Evolutionary conservation across 352 stramenopile genomes (phyloP).

Genomic region (Lagenidium giganteum): DNA sequence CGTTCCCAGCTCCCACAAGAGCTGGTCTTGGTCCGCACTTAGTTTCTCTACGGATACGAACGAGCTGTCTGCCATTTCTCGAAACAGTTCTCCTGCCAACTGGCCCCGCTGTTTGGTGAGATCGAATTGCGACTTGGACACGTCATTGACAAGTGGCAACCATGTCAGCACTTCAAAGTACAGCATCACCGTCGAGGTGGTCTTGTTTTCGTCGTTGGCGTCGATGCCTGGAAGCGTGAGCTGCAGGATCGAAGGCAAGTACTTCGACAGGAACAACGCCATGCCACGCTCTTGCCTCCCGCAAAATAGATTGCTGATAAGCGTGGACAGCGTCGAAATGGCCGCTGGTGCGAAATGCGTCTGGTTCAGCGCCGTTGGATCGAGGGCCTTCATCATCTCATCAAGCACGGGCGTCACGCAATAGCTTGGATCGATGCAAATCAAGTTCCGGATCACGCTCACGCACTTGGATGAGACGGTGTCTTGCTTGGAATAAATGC

Average conservation of each 20-base stretch:
- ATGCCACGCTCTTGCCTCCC: slow-evolving; percentile 35
- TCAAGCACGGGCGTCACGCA: slow-evolving; percentile 43
- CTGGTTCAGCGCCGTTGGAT: slow-evolving; percentile 65
- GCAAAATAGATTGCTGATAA: slow-evolving; percentile 59
- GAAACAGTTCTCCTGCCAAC: slow-evolving; percentile 28
- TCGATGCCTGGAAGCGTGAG: slow-evolving; percentile 71
- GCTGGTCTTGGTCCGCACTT: slow-evolving; percentile 30
- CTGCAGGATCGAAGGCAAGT: slow-evolving; percentile 51
- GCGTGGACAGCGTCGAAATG: slow-evolving; percentile 60
- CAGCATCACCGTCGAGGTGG: slow-evolving; percentile 46
- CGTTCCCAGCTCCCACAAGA: slow-evolving; percentile 51
- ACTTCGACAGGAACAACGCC: slow-evolving; percentile 47
- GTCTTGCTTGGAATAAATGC: slow-evolving; percentile 72
- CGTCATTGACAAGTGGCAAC: slow-evolving; percentile 67
- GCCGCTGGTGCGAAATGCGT: slow-evolving; percentile 64
- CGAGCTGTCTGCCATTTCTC: slow-evolving; percentile 33
- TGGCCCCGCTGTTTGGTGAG: slow-evolving; percentile 30
- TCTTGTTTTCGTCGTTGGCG: slow-evolving; percentile 77
- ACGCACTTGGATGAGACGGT: slow-evolving; percentile 62
- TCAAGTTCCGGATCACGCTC: slow-evolving; percentile 59
- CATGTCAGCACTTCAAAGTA: slow-evolving; percentile 72
- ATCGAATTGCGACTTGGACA: no score
- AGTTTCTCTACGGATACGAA: slow-evolving; percentile 31
- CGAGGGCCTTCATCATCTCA: slow-evolving; percentile 67
- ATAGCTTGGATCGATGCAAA: slow-evolving; percentile 43